Conservation (phyloP, 352 stramenopile genomes). For the Nothophytophthora sp. region DNA sequence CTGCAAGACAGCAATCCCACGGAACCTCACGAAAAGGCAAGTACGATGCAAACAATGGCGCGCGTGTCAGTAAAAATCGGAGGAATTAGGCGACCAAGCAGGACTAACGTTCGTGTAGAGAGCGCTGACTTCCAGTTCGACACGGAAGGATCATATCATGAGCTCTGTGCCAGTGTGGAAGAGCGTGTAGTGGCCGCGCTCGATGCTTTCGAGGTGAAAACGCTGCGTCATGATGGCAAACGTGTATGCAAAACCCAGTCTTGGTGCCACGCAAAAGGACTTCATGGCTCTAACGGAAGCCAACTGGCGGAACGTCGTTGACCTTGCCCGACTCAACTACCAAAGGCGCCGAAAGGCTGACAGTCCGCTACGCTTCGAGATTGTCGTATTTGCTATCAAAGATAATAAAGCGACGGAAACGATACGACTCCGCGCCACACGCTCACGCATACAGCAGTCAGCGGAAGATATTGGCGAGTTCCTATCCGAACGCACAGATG, state of each 20-base stretch:
- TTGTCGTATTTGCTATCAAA: background rate
- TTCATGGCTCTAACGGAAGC: background rate
- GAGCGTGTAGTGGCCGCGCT: background rate
- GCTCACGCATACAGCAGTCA: slow-evolving; percentile 2
- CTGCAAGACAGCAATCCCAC: too few relatives aligned
- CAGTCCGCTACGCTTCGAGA: background rate
- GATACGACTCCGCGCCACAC: background rate
- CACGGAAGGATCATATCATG: background rate
- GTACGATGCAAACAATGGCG: too few relatives aligned
- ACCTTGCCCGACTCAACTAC: background rate
- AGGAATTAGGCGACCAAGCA: slow-evolving; percentile 4
- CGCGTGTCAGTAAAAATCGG: slow-evolving; percentile 3
- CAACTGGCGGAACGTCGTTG: background rate
- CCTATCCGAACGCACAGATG: background rate
- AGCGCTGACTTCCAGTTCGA: background rate
- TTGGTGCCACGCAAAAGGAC: background rate
- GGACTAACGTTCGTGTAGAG: slow-evolving; percentile 1
- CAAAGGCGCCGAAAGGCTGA: background rate
- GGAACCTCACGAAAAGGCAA: too few relatives aligned
- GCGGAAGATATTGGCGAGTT: slow-evolving; percentile 1
- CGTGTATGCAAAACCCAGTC: slow-evolving; percentile 2
- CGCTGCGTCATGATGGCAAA: background rate
- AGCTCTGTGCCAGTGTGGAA: background rate
- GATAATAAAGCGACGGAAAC: background rate
- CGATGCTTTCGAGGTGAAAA: background rate